Conservation (phyloP, 805 yeast genomes). For the Lachancea sp. region DNA sequence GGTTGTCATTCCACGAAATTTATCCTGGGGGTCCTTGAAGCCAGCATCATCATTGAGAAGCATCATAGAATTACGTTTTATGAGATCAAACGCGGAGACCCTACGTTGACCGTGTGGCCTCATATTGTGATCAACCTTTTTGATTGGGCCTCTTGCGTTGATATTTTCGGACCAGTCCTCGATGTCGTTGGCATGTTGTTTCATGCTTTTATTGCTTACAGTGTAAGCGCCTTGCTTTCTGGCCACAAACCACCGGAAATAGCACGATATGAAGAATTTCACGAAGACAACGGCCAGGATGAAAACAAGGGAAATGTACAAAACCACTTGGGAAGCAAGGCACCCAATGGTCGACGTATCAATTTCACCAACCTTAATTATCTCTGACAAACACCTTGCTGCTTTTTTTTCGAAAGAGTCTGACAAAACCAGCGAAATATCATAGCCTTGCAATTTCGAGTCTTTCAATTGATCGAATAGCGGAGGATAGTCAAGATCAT, state of each 20-base stretch:
- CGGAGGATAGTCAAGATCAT: constrained; percentile 66
- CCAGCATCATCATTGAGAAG: constrained; percentile 2
- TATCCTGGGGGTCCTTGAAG: background rate
- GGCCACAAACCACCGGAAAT: constrained; percentile 79
- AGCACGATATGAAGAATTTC: constrained; percentile 81
- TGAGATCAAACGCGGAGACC: constrained; percentile 6
- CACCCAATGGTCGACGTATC: constrained; percentile 92
- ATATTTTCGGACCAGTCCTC: constrained; percentile 83
- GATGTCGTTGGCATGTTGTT: constrained; percentile 55
- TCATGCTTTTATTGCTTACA: constrained; percentile 53
- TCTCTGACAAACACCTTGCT: constrained; percentile 80
- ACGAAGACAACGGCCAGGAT: constrained; percentile 71
- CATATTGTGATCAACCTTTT: constrained; percentile 44
- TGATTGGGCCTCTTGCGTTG: constrained; percentile 43
- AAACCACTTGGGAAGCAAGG: constrained; percentile 80
- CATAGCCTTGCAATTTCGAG: constrained; percentile 61
- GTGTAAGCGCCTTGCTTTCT: constrained; percentile 73
- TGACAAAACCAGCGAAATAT: constrained; percentile 65
- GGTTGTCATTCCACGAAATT: constrained; percentile 38
- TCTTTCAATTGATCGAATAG: constrained; percentile 61
- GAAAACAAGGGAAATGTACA: constrained; percentile 74
- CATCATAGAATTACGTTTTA: constrained; percentile 8
- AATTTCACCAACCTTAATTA: constrained; percentile 79
- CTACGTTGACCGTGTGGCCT: constrained; percentile 38
- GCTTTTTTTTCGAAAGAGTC: constrained; percentile 60